phyloP scores from a whole-genome alignment of 2,329 filamentous ascomycete species.

The Aspergillus fumigatus region DNA sequence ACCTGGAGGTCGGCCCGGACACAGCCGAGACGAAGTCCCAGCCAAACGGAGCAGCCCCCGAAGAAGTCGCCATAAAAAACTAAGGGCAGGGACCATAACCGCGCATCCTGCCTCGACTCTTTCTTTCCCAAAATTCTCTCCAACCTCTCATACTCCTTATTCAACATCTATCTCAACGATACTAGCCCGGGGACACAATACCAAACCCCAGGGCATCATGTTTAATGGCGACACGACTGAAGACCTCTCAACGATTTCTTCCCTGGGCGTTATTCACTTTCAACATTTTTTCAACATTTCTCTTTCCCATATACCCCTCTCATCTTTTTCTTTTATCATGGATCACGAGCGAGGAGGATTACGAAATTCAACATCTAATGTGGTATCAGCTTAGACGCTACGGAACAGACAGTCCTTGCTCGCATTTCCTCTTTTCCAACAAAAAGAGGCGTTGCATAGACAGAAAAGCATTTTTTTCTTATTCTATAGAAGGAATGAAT shows the following conservation, averaged over 20 bases:
- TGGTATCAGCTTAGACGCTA: background rate
- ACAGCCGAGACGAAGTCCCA: constrained; percentile 17
- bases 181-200: constrained; percentile 14
- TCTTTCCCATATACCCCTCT: constrained; percentile 33
- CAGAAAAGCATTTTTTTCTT: constrained; percentile 17
- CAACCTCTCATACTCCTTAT: constrained; percentile 24
- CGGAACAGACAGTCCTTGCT: constrained; percentile 3
- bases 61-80: constrained; percentile 18
- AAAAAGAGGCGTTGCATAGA: constrained; percentile 1
- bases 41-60: constrained; percentile 13
- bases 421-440: background rate
- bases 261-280: constrained; percentile 35
- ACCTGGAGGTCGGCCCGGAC: constrained; percentile 25
- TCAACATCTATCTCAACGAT: constrained; percentile 39
- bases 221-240: constrained; percentile 38
- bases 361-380: constrained; percentile 1
- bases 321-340: constrained; percentile 20
- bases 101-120: constrained; percentile 7
- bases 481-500: background rate
- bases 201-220: constrained; percentile 15
- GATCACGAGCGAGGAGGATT: constrained; percentile 11
- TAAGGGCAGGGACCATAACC: constrained; percentile 13
- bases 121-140: constrained; percentile 13
- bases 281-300: constrained; percentile 29
- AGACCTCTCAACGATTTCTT: constrained; percentile 41